These are phyloP conservation scores for Mycena alexandri DNA, from an alignment of 768 basidiomycete species.

Conservation along the genomic window DNA sequence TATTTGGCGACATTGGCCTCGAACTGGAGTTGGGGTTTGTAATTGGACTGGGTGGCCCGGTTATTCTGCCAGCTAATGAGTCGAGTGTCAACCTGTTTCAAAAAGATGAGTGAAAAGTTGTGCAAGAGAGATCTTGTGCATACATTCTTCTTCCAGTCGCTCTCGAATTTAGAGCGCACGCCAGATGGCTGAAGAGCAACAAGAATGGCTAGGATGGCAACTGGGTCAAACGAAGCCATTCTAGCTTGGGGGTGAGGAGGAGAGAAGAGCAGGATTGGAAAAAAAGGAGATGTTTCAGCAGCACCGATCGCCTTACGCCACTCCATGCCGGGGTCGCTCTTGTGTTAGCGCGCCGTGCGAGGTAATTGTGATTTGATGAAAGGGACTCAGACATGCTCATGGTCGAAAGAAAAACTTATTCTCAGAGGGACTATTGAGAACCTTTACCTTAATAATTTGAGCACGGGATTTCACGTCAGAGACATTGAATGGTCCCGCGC, in stretches of 20 bases:
- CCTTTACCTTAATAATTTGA: no score
- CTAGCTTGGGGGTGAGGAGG: neutral
- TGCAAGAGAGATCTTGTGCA: neutral
- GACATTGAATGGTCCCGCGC: no score
- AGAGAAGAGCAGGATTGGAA: neutral
- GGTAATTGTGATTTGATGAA: neutral
- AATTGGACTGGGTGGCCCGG: neutral
- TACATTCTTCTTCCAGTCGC: constrained; percentile 1
- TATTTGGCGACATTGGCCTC: constrained; percentile 10
- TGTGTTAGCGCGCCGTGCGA: no score
- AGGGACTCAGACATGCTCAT: no score
- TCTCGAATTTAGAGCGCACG: neutral
- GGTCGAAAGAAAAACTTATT: no score
- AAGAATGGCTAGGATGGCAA: constrained; percentile 1
- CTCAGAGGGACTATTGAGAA: no score
- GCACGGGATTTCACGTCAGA: no score
- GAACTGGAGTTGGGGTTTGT: neutral
- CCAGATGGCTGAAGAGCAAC: neutral
- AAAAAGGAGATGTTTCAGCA: constrained; percentile 21
- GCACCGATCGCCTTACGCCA: neutral
- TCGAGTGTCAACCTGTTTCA: neutral
- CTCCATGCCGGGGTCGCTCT: neutral
- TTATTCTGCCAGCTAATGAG: neutral
- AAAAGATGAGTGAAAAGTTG: neutral
- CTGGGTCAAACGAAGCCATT: constrained; percentile 11